These are phyloP conservation scores for Lignosus rhinocerotis DNA, from an alignment of 1,284 basidiomycete species.

Conservation along the genomic window DNA sequence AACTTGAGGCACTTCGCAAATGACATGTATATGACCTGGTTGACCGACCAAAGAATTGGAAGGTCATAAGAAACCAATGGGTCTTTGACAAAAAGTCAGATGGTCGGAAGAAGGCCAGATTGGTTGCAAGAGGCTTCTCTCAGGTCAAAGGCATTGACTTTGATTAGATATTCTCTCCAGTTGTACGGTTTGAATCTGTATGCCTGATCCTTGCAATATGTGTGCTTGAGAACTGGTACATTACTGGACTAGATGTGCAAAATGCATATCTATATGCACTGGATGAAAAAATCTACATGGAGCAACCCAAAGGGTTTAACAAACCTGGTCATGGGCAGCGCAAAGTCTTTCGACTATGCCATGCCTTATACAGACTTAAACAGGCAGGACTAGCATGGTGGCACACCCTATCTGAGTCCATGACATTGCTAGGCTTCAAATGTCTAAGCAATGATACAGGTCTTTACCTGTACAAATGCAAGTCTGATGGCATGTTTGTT, in stretches of 20 bases:
- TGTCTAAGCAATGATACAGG: too few relatives aligned
- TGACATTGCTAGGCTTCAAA: too few relatives aligned
- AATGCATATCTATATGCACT: constrained; percentile 22
- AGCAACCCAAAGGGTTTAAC: constrained; percentile 32
- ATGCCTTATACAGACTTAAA: too few relatives aligned
- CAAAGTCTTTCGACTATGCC: constrained; percentile 31
- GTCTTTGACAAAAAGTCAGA: constrained; percentile 24
- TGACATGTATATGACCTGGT: constrained; percentile 23
- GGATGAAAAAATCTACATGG: constrained; percentile 23
- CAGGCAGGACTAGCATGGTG: too few relatives aligned
- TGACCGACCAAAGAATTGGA: constrained; percentile 19
- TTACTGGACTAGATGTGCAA: constrained; percentile 16
- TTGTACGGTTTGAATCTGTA: constrained; percentile 37
- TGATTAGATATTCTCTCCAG: constrained; percentile 40
- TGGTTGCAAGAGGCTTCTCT: constrained; percentile 11
- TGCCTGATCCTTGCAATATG: constrained; percentile 36
- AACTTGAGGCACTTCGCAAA: constrained; percentile 15
- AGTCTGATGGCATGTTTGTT: too few relatives aligned
- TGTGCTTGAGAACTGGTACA: constrained; percentile 26
- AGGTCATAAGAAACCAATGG: constrained; percentile 28
- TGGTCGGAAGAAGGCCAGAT: constrained; percentile 4
- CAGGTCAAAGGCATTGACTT: constrained; percentile 12
- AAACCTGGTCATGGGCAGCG: constrained; percentile 20
- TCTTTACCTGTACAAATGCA: too few relatives aligned
- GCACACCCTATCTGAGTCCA: too few relatives aligned